A percentile compares a stretch with the other conserved stretches of the same genome.
These are phyloP conservation scores for Dactylellina cionopaga DNA, from an alignment of 2,329 filamentous ascomycete species.

Conservation along the genomic window DNA sequence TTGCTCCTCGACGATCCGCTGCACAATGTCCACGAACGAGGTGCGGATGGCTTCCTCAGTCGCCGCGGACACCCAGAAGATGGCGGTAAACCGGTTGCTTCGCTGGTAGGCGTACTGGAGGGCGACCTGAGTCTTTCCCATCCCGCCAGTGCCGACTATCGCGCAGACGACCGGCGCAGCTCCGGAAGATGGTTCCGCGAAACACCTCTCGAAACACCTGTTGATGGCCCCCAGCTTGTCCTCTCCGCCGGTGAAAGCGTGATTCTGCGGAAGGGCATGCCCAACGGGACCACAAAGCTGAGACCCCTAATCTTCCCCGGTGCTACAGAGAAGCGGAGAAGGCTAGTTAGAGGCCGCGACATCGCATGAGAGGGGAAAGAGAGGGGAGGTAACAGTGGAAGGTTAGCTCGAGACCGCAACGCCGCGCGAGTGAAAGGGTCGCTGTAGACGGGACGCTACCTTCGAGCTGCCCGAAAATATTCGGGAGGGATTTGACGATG, in stretches of 20 bases:
- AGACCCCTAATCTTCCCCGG: neutral
- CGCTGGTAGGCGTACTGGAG: conserved; percentile 5
- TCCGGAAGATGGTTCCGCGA: neutral
- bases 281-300: neutral
- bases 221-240: neutral
- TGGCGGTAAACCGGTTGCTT: neutral
- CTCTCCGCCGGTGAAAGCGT: neutral
- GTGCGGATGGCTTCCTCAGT: neutral
- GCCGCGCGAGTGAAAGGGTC: neutral
- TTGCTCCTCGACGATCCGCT: conserved; percentile 10
- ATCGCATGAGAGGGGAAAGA: neutral
- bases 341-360: neutral
- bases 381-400: neutral
- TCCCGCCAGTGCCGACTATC: conserved; percentile 7
- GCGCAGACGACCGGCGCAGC: neutral
- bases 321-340: neutral
- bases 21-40: conserved; percentile 7
- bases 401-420: neutral
- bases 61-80: conserved; percentile 16
- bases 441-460: neutral
- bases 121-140: conserved; percentile 16
- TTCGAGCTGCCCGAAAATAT: conserved; percentile 60
- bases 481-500: conserved; percentile 81
- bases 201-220: neutral
- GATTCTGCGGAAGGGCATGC: neutral